Conservation (phyloP, 441 rosid genomes). For the Codiaeum variegatum region DNA sequence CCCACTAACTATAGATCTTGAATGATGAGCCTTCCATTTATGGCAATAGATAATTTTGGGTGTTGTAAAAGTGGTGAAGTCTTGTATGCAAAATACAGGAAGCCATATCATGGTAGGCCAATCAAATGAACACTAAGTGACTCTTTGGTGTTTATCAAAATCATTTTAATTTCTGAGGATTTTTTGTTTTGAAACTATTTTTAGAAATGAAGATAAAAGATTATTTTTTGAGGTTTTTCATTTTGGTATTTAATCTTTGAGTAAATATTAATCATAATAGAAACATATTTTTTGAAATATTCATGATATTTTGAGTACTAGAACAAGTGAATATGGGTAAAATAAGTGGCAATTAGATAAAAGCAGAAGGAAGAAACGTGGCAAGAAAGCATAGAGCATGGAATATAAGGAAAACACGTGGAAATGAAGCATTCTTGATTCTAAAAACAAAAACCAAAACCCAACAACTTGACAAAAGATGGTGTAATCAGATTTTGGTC, state of each 20-base stretch:
- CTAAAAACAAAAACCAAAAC: neutral
- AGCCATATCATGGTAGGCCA: neutral
- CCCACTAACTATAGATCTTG: conserved; percentile 12
- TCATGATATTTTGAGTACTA: too few relatives aligned
- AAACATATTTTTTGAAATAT: too few relatives aligned
- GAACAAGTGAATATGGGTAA: neutral
- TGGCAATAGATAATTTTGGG: neutral
- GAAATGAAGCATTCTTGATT: conserved; percentile 7
- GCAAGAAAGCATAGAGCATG: neutral
- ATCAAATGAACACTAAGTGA: neutral
- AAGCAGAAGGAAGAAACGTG: conserved; percentile 23
- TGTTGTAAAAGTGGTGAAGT: neutral
- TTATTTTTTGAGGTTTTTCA: too few relatives aligned
- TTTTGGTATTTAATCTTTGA: too few relatives aligned
- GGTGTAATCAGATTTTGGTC: conserved; percentile 4
- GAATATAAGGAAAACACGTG: conserved; percentile 21
- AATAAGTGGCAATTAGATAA: neutral
- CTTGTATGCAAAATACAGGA: neutral
- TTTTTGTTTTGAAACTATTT: too few relatives aligned
- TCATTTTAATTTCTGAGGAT: too few relatives aligned
- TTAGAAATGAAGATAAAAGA: too few relatives aligned
- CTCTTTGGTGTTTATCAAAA: neutral
- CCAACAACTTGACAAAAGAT: conserved; percentile 26
- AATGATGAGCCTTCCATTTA: conserved; percentile 22
- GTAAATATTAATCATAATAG: too few relatives aligned